A percentile compares a stretch with the other conserved stretches of the same genome.
Evolutionary conservation across 1,284 basidiomycete species (phyloP).

Genomic region (Schizophyllum commune): DNA sequence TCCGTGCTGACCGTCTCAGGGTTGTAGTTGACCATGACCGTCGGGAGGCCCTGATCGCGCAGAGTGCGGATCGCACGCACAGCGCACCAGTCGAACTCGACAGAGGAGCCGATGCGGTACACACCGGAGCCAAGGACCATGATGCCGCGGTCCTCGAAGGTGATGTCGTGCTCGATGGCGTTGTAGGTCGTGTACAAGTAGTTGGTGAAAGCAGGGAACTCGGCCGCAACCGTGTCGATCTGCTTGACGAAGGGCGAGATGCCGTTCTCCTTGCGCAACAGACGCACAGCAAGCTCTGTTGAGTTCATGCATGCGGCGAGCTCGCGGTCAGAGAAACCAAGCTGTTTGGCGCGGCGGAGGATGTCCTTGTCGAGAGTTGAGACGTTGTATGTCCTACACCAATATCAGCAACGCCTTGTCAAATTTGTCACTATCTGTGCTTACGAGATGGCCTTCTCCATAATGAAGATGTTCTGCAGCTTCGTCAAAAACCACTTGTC

Average conservation of each 20-base stretch:
- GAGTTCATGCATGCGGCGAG: slow-evolving; percentile 77
- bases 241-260: slow-evolving; percentile 96
- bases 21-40: slow-evolving; percentile 99
- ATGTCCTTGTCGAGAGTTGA: slow-evolving; percentile 59
- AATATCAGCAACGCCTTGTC: slow-evolving; percentile 1
- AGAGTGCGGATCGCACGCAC: slow-evolving; percentile 95
- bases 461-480: slow-evolving; percentile 75
- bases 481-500: slow-evolving; percentile 97
- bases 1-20: slow-evolving; percentile 99
- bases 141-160: slow-evolving; percentile 86
- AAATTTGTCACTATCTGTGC: slow-evolving; percentile 19
- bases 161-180: slow-evolving; percentile 85
- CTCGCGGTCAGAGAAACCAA: slow-evolving; percentile 94
- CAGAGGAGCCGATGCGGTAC: slow-evolving; percentile 97
- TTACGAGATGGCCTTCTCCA: slow-evolving; percentile 72
- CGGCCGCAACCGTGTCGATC: slow-evolving; percentile 97
- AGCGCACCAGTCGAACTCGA: slow-evolving; percentile 99
- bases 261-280: slow-evolving; percentile 75
- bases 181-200: slow-evolving; percentile 99
- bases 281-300: slow-evolving; percentile 85
- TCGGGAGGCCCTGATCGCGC: slow-evolving; percentile 90
- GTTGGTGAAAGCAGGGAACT: slow-evolving; percentile 98
- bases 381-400: slow-evolving; percentile 54
- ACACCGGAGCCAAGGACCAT: slow-evolving; percentile 98
- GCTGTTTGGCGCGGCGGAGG: slow-evolving; percentile 85